Conservation (phyloP, 225 moss, liverwort and hornwort species). For the Pleurozium schreberi region DNA sequence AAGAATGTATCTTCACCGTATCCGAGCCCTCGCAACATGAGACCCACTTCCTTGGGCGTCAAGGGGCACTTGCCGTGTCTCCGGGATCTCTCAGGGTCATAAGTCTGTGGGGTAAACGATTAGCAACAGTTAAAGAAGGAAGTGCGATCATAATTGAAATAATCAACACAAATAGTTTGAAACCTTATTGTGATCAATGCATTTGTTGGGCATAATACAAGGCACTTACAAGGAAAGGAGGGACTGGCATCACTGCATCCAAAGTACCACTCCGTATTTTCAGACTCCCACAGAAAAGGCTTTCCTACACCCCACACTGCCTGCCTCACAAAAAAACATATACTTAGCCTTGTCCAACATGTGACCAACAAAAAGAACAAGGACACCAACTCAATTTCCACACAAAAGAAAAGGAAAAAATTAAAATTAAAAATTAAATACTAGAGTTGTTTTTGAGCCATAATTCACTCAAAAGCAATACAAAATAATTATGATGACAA, state of each 20-base stretch:
- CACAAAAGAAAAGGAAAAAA: not conserved
- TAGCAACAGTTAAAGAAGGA: no score
- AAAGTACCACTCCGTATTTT: slow-evolving; percentile 41
- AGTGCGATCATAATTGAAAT: no score
- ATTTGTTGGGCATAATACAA: not conserved
- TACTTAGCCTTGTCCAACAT: not conserved
- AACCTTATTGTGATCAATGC: not conserved
- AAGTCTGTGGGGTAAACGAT: not conserved
- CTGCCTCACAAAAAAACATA: not conserved
- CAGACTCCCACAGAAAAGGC: slow-evolving; percentile 44
- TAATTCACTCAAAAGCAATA: not conserved
- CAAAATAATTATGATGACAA: not conserved
- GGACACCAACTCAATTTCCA: not conserved
- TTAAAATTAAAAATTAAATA: not conserved
- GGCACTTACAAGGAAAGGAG: slow-evolving; percentile 18
- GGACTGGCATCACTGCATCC: slow-evolving; percentile 50
- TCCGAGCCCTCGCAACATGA: slow-evolving; percentile 65
- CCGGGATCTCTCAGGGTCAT: slow-evolving; percentile 52
- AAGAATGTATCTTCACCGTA: slow-evolving; percentile 44
- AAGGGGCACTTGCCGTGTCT: slow-evolving; percentile 73
- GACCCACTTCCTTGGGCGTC: slow-evolving; percentile 64
- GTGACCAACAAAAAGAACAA: not conserved
- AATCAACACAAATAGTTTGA: not conserved
- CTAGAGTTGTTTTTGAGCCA: no score
- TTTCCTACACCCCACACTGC: slow-evolving; percentile 15